Percentiles rank a stretch among this genome's conserved stretches.
phyloP scores from a whole-genome alignment of 179 eudicot species.

The Heliamphora pulchella region DNA sequence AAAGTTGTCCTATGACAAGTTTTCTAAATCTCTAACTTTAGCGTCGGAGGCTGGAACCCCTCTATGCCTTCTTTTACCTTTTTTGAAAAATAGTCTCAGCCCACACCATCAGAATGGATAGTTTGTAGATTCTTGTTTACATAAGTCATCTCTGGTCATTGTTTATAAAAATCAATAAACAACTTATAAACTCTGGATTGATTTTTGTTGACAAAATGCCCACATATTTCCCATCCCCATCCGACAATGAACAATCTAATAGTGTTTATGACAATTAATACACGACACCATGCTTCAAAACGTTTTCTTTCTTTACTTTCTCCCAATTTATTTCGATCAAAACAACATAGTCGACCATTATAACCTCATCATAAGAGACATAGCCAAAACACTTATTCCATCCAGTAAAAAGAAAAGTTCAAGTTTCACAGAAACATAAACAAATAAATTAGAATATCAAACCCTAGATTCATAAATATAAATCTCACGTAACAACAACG shows the following conservation, averaged over 20 bases:
- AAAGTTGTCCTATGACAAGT: too few species aligned
- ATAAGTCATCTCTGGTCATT: too few species aligned
- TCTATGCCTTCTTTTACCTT: too few species aligned
- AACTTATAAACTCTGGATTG: not conserved
- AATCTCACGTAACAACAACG: not conserved
- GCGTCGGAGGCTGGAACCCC: too few species aligned
- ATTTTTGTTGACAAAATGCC: not conserved
- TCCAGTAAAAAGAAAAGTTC: too few species aligned
- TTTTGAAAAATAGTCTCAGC: too few species aligned
- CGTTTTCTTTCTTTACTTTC: not conserved
- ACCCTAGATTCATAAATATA: constrained; percentile 9
- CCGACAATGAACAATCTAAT: not conserved
- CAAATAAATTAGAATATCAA: not conserved
- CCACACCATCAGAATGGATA: too few species aligned
- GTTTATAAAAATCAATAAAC: not conserved
- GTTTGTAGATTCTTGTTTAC: too few species aligned
- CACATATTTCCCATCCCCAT: not conserved
- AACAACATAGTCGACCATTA: too few species aligned
- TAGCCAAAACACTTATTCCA: too few species aligned
- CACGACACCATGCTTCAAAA: not conserved
- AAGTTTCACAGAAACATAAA: not conserved
- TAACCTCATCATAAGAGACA: not conserved
- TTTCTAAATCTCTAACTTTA: too few species aligned
- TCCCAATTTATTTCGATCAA: not conserved
- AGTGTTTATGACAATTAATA: not conserved